phyloP scores from a whole-genome alignment of 73 alveolate species.

The Paramecium bursaria region DNA sequence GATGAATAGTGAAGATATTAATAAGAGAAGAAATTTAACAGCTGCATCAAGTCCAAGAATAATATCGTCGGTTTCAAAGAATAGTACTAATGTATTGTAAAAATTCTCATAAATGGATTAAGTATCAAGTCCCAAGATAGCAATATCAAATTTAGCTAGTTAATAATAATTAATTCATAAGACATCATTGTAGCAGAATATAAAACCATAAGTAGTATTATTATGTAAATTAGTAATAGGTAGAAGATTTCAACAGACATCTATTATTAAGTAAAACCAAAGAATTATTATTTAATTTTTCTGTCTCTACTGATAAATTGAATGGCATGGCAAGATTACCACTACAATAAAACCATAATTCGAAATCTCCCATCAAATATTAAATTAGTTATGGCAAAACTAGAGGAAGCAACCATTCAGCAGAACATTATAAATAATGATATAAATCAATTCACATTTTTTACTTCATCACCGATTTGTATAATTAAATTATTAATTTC shows the following conservation, averaged over 20 bases:
- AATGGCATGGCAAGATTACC: conserved; percentile 7
- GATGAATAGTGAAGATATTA: conserved; percentile 34
- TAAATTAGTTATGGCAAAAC: conserved; percentile 16
- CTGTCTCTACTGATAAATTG: conserved; percentile 51
- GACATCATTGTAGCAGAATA: not conserved
- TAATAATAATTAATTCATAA: conserved; percentile 26
- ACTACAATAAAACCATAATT: not conserved
- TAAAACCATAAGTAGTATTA: conserved; percentile 24
- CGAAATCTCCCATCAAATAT: conserved; percentile 34
- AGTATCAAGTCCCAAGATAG: conserved; percentile 43
- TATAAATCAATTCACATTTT: no score
- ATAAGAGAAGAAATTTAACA: conserved; percentile 12
- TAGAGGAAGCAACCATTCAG: conserved; percentile 59
- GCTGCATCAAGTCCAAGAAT: conserved; percentile 60
- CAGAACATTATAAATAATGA: conserved; percentile 60
- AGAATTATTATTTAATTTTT: conserved; percentile 30
- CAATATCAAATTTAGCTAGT: conserved; percentile 47
- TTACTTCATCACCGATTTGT: no score
- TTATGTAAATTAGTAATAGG: not conserved
- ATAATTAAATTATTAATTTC: no score
- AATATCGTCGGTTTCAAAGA: conserved; percentile 19
- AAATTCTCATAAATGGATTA: conserved; percentile 38
- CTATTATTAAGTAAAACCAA: conserved; percentile 28
- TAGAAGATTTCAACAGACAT: conserved; percentile 51
- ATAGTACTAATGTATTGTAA: conserved; percentile 39